A percentile compares a stretch with the other conserved stretches of the same genome.
phyloP scores from a whole-genome alignment of 192 early-diverging fungal species.

The Paraglomus occultum region DNA sequence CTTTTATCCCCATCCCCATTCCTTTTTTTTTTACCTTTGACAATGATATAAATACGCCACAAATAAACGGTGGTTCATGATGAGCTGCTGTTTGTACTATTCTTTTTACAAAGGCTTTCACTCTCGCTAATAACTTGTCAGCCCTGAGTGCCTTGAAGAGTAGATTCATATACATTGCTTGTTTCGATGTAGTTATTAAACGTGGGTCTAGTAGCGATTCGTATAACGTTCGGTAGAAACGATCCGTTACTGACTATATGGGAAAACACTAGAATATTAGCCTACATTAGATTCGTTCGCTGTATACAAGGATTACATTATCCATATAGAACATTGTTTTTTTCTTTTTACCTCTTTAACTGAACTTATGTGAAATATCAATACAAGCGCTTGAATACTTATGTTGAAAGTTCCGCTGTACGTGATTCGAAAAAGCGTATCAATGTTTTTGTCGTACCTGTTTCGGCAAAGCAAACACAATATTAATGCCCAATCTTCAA shows the following conservation, averaged over 20 bases:
- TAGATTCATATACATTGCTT: constrained; percentile 92
- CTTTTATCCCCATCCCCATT: no score
- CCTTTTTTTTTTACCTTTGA: constrained; percentile 60
- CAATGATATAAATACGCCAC: constrained; percentile 80
- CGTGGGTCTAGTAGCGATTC: constrained; percentile 84
- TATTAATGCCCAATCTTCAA: constrained; percentile 4
- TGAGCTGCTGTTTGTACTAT: constrained; percentile 75
- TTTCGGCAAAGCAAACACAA: constrained; percentile 4
- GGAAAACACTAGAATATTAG: constrained; percentile 31
- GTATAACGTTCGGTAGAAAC: constrained; percentile 91
- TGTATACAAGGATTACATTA: background rate
- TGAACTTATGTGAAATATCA: constrained; percentile 77
- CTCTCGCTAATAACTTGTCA: constrained; percentile 64
- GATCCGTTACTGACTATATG: constrained; percentile 64
- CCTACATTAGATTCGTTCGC: constrained; percentile 27
- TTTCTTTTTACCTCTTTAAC: constrained; percentile 29
- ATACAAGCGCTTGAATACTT: constrained; percentile 86
- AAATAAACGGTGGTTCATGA: constrained; percentile 80
- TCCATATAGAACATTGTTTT: background rate
- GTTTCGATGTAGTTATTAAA: constrained; percentile 74
- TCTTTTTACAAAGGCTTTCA: constrained; percentile 88
- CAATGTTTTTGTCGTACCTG: constrained; percentile 76
- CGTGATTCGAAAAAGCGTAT: constrained; percentile 88
- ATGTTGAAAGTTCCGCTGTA: constrained; percentile 91
- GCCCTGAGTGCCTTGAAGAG: constrained; percentile 79